phyloP scores from a whole-genome alignment of 2,329 filamentous ascomycete genomes.

The Shiraia bambusicola region DNA sequence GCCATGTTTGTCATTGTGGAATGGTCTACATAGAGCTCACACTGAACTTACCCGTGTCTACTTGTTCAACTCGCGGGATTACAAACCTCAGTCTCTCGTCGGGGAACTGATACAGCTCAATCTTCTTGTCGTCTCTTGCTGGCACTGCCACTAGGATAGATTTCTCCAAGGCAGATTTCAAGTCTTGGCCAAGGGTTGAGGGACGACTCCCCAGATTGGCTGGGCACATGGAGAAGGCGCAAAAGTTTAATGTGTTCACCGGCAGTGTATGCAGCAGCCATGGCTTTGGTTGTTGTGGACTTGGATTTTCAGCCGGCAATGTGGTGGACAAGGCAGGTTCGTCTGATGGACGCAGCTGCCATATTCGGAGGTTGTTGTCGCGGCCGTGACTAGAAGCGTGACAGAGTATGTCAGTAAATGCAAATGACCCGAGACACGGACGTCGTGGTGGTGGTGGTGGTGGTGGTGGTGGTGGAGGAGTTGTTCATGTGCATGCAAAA shows the following conservation, averaged over 20 bases:
- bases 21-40: not conserved
- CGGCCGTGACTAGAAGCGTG: constrained; percentile 70
- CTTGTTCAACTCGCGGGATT: constrained; percentile 49
- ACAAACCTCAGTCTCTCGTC: constrained; percentile 68
- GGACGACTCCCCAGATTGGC: not conserved
- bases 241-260: constrained; percentile 96
- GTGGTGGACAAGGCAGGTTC: constrained; percentile 66
- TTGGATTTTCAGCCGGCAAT: constrained; percentile 67
- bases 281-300: constrained; percentile 60
- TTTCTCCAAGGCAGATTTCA: constrained; percentile 7
- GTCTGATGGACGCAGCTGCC: constrained; percentile 67
- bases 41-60: constrained; percentile 45
- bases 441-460: not conserved
- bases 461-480: not conserved
- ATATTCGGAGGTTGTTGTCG: constrained; percentile 83
- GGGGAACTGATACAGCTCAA: constrained; percentile 84
- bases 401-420: constrained; percentile 3
- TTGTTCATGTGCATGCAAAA: no score
- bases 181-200: no score
- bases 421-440: not conserved
- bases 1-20: no score
- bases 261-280: constrained; percentile 83
- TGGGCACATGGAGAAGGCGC: constrained; percentile 69
- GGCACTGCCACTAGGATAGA: constrained; percentile 74
- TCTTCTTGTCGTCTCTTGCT: constrained; percentile 51